A percentile compares a stretch with the other conserved stretches of the same genome.
These are phyloP conservation scores for Ascochyta rabiei DNA, from an alignment of 2,329 filamentous ascomycete species.

Conservation along the genomic window DNA sequence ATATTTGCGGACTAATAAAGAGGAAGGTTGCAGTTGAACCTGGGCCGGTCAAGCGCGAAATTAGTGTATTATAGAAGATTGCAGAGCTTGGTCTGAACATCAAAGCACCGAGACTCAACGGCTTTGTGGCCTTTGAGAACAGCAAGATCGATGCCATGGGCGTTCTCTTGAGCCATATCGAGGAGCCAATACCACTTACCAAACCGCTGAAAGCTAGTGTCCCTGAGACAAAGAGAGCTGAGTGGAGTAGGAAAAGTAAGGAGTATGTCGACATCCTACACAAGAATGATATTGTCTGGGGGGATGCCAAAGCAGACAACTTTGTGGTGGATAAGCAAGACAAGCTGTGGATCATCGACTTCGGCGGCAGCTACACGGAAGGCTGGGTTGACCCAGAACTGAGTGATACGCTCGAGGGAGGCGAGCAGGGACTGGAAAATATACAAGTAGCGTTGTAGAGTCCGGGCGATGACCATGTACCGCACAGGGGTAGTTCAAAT, in stretches of 20 bases:
- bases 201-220: constrained; percentile 19
- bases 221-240: constrained; percentile 9
- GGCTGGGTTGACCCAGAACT: constrained; percentile 51
- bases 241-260: constrained; percentile 20
- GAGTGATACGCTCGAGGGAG: constrained; percentile 47
- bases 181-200: constrained; percentile 17
- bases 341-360: constrained; percentile 50
- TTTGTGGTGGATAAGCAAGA: constrained; percentile 49
- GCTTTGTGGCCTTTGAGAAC: constrained; percentile 18
- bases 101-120: constrained; percentile 17
- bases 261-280: constrained; percentile 18
- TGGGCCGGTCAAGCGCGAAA: constrained; percentile 24
- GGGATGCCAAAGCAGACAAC: constrained; percentile 43
- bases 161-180: constrained; percentile 20
- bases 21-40: constrained; percentile 15
- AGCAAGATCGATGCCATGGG: constrained; percentile 23
- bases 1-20: no score
- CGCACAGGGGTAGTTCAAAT: neutral
- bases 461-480: constrained; percentile 4
- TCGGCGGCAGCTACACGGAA: constrained; percentile 49
- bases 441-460: constrained; percentile 19
- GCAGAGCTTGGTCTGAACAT: constrained; percentile 15
- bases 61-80: constrained; percentile 21
- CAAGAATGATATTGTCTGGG: constrained; percentile 30
- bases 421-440: constrained; percentile 39